Conservation (phyloP, 768 basidiomycete species). For the Zangia roseola region DNA sequence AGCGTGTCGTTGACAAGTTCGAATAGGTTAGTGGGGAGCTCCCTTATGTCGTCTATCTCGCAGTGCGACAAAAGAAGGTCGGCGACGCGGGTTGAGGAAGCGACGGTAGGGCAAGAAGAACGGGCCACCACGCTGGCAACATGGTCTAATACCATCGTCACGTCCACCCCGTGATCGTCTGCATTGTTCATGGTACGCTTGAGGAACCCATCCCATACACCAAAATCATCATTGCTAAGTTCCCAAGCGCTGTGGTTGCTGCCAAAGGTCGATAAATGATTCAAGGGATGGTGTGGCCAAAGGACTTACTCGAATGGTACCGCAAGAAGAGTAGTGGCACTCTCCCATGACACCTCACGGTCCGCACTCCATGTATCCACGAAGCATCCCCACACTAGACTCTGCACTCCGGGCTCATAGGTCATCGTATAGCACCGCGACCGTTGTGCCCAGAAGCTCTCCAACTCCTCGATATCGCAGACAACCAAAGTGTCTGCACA, state of each 20-base stretch:
- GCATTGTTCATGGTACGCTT: slow-evolving; percentile 51
- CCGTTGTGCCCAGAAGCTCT: slow-evolving; percentile 49
- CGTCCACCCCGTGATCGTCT: slow-evolving; percentile 59
- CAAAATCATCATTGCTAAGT: slow-evolving; percentile 50
- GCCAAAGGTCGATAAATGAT: slow-evolving; percentile 7
- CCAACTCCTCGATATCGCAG: slow-evolving; percentile 47
- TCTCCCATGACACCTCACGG: slow-evolving; percentile 50
- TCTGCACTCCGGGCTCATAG: slow-evolving; percentile 44
- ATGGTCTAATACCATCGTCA: slow-evolving; percentile 50
- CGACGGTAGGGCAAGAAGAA: slow-evolving; percentile 38
- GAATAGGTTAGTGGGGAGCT: slow-evolving; percentile 53
- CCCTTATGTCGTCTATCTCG: slow-evolving; percentile 48
- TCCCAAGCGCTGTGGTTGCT: slow-evolving; percentile 51
- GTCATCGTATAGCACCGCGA: slow-evolving; percentile 23
- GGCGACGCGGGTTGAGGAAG: slow-evolving; percentile 51
- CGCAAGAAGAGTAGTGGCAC: slow-evolving; percentile 48
- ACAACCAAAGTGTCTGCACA: slow-evolving; percentile 53
- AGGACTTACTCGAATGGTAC: slow-evolving; percentile 61
- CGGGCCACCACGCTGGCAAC: slow-evolving; percentile 49
- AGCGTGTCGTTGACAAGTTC: slow-evolving; percentile 63
- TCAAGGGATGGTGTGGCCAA: background rate
- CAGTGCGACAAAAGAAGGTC: slow-evolving; percentile 61
- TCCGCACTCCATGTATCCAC: slow-evolving; percentile 54
- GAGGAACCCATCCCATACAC: slow-evolving; percentile 60
- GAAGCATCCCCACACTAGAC: slow-evolving; percentile 56